A percentile compares a stretch with the other conserved stretches of the same genome.
Conservation (phyloP, 306 rosid species). For the Gastrolobium villosum region DNA sequence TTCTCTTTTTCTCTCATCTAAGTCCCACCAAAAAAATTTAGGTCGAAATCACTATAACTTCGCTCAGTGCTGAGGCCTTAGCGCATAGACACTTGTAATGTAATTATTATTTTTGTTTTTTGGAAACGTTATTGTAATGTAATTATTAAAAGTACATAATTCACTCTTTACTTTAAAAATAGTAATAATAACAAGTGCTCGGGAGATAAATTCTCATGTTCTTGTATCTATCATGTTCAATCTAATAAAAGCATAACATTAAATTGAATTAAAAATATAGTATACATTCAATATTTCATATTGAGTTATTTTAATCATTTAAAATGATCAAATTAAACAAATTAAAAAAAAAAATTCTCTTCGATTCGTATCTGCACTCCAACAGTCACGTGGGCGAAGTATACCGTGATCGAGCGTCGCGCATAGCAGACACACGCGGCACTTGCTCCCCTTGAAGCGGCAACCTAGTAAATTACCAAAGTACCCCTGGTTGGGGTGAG, state of each 20-base stretch:
- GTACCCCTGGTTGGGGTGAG: neutral
- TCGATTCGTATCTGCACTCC: neutral
- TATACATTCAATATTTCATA: no score
- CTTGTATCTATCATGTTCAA: no score
- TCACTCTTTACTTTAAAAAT: neutral
- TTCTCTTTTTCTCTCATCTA: no score
- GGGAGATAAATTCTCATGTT: neutral
- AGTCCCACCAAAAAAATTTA: no score
- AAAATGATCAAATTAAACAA: neutral
- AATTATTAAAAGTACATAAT: conserved; percentile 25
- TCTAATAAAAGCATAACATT: no score
- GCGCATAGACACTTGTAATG: no score
- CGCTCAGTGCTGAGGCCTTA: no score
- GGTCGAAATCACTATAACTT: no score
- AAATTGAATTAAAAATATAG: no score
- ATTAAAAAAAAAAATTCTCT: neutral
- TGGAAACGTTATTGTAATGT: neutral
- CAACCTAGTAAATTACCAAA: conserved; percentile 42
- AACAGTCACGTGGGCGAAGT: conserved; percentile 32
- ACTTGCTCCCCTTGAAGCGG: conserved; percentile 64
- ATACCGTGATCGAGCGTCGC: conserved; percentile 58
- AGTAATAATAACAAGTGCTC: neutral
- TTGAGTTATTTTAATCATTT: neutral
- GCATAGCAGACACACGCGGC: conserved; percentile 65
- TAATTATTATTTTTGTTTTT: no score